Conservation (phyloP, 164 flowering plant genomes). For the Stephania yunnanensis region DNA sequence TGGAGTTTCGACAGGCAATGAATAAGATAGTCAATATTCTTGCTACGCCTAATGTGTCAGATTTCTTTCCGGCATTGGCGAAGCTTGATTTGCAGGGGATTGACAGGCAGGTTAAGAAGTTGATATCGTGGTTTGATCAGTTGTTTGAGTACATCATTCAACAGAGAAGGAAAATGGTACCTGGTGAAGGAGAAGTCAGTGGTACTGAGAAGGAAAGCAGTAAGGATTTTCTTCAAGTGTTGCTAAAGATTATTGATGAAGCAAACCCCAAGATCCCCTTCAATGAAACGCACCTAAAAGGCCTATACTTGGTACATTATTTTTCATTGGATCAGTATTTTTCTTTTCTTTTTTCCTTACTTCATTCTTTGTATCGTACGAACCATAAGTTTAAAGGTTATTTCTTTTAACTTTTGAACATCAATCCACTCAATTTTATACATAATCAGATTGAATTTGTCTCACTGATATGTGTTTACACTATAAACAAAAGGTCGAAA, state of each 20-base stretch:
- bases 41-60: slow-evolving; percentile 21
- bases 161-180: slow-evolving; percentile 2
- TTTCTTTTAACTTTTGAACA: no score
- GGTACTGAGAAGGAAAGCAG: background rate
- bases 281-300: slow-evolving; percentile 19
- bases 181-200: background rate
- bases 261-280: slow-evolving; percentile 9
- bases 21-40: slow-evolving; percentile 1
- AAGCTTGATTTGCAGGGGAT: slow-evolving; percentile 28
- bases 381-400: no score
- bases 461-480: no score
- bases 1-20: slow-evolving; percentile 12
- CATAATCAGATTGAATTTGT: no score
- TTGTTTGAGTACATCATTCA: slow-evolving; percentile 15
- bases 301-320: slow-evolving; percentile 21
- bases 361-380: background rate
- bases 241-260: slow-evolving; percentile 18
- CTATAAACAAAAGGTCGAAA: no score
- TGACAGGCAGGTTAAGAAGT: slow-evolving; percentile 10
- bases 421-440: no score
- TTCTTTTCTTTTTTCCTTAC: background rate
- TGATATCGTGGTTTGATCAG: background rate
- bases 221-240: slow-evolving; percentile 25
- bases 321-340: background rate
- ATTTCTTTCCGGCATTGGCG: slow-evolving; percentile 22